Conservation (phyloP, 148 eudicot species). For the Heliamphora exappendiculata region DNA sequence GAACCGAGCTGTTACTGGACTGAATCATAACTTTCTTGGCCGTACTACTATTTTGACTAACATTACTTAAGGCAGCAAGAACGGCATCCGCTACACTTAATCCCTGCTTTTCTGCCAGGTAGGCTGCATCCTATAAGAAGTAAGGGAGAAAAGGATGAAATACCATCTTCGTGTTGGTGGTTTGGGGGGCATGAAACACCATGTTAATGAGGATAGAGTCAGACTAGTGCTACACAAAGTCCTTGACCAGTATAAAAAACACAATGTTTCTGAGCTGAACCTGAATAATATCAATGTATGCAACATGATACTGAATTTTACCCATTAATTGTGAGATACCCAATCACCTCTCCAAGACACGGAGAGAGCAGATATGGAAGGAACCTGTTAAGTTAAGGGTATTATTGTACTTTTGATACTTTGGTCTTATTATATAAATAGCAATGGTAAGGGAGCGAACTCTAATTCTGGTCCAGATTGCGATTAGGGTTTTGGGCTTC, state of each 20-base stretch:
- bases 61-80: slow-evolving; percentile 37
- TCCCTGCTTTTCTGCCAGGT: slow-evolving; percentile 62
- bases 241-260: not conserved
- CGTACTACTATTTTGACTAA: too few species aligned
- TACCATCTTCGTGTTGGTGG: not conserved
- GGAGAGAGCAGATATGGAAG: not conserved
- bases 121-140: slow-evolving; percentile 59
- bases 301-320: not conserved
- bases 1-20: slow-evolving; percentile 65
- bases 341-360: not conserved
- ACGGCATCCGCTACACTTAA: slow-evolving; percentile 56
- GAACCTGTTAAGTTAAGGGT: too few species aligned
- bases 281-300: not conserved
- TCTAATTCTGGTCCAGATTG: too few species aligned
- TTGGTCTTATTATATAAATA: too few species aligned
- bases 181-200: not conserved
- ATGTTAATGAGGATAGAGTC: too few species aligned
- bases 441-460: too few species aligned
- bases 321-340: not conserved
- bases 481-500: too few species aligned
- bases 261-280: not conserved
- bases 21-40: slow-evolving; percentile 65
- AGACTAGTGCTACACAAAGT: not conserved
- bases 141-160: not conserved
- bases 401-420: too few species aligned